Evolutionary conservation across 768 basidiomycete genomes (phyloP).

Genomic region (Cantharellus cinnabarinus): DNA sequence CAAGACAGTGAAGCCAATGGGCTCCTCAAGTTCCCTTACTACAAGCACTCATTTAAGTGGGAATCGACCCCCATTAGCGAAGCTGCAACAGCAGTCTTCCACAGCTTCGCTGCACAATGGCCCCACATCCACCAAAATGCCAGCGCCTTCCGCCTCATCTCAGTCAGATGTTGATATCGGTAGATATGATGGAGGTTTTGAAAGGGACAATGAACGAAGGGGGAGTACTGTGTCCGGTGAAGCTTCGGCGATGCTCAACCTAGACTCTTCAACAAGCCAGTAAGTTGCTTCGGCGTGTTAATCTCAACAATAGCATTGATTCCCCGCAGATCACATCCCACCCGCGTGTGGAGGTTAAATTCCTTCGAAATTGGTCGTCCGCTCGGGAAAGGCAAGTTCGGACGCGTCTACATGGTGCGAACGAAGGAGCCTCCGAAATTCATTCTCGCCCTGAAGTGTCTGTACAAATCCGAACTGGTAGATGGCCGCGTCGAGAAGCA

Average conservation of each 20-base stretch:
- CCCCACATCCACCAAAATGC: background rate
- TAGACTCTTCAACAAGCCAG: slow-evolving; percentile 41
- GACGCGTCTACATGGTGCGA: slow-evolving; percentile 94
- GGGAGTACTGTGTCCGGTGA: slow-evolving; percentile 58
- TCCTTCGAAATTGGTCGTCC: slow-evolving; percentile 90
- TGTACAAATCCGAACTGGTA: slow-evolving; percentile 93
- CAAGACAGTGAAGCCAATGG: background rate
- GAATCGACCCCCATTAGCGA: background rate
- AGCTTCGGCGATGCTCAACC: slow-evolving; percentile 57
- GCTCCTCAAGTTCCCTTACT: background rate
- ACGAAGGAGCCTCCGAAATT: slow-evolving; percentile 76
- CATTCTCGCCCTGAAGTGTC: slow-evolving; percentile 89
- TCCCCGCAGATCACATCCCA: slow-evolving; percentile 36
- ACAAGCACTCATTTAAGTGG: background rate
- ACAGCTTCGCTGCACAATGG: background rate
- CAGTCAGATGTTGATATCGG: slow-evolving; percentile 45
- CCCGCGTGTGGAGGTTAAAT: slow-evolving; percentile 66
- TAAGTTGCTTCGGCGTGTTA: slow-evolving; percentile 23
- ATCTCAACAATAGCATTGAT: slow-evolving; percentile 7
- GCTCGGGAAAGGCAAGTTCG: slow-evolving; percentile 97
- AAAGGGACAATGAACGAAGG: slow-evolving; percentile 53
- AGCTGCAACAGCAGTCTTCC: background rate
- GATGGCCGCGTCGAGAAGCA: slow-evolving; percentile 88
- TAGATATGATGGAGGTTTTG: slow-evolving; percentile 90
- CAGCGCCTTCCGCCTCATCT: background rate